Evolutionary conservation across 164 flowering plant species (phyloP).

Genomic region (Paratinospora sagittata): DNA sequence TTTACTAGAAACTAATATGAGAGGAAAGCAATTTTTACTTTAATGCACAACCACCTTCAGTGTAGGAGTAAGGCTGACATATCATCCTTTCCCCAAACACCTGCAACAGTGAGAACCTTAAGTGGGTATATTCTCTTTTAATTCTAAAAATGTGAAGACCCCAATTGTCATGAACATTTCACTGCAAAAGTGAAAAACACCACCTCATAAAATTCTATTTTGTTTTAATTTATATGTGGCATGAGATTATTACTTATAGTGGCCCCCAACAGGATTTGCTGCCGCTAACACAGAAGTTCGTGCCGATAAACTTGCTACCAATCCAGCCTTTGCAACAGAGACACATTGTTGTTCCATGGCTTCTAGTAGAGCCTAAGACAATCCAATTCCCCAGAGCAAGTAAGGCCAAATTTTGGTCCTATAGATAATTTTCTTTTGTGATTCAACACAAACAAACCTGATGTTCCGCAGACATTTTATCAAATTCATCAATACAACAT

Average conservation of each 20-base stretch:
- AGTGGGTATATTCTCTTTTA: too few relatives aligned
- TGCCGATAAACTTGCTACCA: constrained; percentile 97
- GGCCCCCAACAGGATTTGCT: constrained; percentile 99
- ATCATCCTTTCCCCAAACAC: too few relatives aligned
- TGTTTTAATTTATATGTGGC: background rate
- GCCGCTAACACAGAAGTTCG: constrained; percentile 94
- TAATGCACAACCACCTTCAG: too few relatives aligned
- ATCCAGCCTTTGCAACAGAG: constrained; percentile 98
- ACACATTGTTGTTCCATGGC: constrained; percentile 99
- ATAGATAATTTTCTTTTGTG: background rate
- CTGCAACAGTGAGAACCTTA: too few relatives aligned
- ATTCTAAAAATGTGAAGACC: too few relatives aligned
- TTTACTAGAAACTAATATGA: background rate
- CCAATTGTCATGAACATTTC: too few relatives aligned
- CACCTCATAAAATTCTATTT: too few relatives aligned
- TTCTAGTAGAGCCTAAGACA: constrained; percentile 75
- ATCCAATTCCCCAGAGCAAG: background rate
- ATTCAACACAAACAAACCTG: constrained; percentile 51
- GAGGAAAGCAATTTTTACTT: background rate
- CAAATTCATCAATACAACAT: constrained; percentile 98
- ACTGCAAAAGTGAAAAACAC: too few relatives aligned
- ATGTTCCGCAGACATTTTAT: constrained; percentile 97
- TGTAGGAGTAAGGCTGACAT: too few relatives aligned
- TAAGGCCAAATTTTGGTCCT: background rate
- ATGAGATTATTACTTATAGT: constrained; percentile 61